Evolutionary conservation across 2,329 filamentous ascomycete genomes (phyloP).

Genomic region (Clonostachys solani): DNA sequence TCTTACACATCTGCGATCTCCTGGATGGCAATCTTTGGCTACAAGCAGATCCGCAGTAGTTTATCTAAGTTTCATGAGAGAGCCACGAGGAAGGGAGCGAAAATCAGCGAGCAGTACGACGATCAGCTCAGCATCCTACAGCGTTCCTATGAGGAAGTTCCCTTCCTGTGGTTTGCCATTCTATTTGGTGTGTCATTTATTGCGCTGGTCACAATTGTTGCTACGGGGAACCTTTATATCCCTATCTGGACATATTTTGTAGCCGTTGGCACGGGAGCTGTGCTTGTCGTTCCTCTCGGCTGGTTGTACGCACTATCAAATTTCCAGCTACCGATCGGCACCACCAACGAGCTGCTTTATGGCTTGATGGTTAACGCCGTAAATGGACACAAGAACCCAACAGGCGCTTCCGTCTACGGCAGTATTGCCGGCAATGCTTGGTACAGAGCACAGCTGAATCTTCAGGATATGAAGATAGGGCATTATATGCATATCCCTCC

Average conservation of each 20-base stretch:
- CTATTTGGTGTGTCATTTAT: slow-evolving; percentile 41
- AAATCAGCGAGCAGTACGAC: slow-evolving; percentile 49
- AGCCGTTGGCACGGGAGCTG: slow-evolving; percentile 46
- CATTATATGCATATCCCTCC: slow-evolving; percentile 61
- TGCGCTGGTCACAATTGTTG: slow-evolving; percentile 42
- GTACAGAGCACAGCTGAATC: slow-evolving; percentile 53
- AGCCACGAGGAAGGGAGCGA: slow-evolving; percentile 14
- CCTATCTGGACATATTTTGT: slow-evolving; percentile 55
- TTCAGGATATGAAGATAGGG: slow-evolving; percentile 61
- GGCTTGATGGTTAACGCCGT: slow-evolving; percentile 54
- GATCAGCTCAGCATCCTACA: slow-evolving; percentile 57
- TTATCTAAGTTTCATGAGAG: slow-evolving; percentile 35
- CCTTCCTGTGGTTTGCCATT: slow-evolving; percentile 50
- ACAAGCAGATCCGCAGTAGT: slow-evolving; percentile 37
- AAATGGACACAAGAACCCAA: slow-evolving; percentile 47
- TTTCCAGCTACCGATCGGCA: slow-evolving; percentile 46
- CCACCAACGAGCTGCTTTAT: slow-evolving; percentile 56
- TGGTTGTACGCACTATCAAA: slow-evolving; percentile 59
- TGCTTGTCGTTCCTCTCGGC: slow-evolving; percentile 52
- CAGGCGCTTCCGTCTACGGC: slow-evolving; percentile 53
- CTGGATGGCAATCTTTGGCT: slow-evolving; percentile 56
- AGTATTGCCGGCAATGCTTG: slow-evolving; percentile 58
- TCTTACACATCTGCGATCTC: slow-evolving; percentile 54
- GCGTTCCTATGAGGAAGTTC: slow-evolving; percentile 53
- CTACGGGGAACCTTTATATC: slow-evolving; percentile 48